Conservation (phyloP, 2,329 filamentous ascomycete genomes). For the Talaromyces sp. region DNA sequence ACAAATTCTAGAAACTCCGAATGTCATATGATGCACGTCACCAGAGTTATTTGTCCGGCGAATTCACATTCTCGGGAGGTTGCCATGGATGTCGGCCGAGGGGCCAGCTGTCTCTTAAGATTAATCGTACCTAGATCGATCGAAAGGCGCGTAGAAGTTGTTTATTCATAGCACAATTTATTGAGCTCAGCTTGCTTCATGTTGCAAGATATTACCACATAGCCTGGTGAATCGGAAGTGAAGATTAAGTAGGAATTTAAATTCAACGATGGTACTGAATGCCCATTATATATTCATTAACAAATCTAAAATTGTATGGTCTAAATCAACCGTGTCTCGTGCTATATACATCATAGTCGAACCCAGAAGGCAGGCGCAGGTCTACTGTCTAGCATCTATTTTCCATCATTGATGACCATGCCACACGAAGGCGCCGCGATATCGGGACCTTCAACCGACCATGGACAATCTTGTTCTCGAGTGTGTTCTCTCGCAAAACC, state of each 20-base stretch:
- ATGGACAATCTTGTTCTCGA: neutral
- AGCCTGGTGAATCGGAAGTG: no score
- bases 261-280: neutral
- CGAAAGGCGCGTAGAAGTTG: no score
- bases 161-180: no score
- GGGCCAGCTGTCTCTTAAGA: no score
- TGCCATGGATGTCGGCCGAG: no score
- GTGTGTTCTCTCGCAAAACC: neutral
- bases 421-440: neutral
- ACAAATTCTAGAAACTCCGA: neutral
- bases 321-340: neutral
- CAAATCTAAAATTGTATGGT: neutral
- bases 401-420: neutral
- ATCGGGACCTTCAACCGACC: neutral
- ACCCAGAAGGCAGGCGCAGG: no score
- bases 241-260: no score
- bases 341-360: neutral
- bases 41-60: neutral
- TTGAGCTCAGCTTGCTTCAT: no score
- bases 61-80: neutral
- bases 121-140: no score
- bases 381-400: neutral
- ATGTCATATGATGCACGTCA: neutral
- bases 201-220: no score
- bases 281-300: neutral